A percentile compares a stretch with the other conserved stretches of the same genome.
Evolutionary conservation across 306 rosid species (phyloP).

Genomic region (Trifolium subterraneum): DNA sequence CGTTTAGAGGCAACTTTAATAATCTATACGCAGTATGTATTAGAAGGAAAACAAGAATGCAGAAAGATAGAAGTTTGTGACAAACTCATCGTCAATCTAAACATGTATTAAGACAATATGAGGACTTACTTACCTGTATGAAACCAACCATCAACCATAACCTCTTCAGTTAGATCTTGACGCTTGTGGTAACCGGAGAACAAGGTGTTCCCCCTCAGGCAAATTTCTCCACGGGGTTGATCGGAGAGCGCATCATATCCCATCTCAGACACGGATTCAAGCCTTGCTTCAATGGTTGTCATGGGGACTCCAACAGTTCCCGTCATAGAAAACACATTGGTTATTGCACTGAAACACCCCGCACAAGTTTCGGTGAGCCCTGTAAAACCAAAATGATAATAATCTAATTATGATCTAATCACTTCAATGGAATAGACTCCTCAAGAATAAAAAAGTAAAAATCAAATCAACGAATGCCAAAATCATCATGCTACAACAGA

Average conservation of each 20-base stretch:
- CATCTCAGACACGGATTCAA: constrained; percentile 71
- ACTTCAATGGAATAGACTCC: background rate
- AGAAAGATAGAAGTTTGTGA: background rate
- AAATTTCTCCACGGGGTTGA: constrained; percentile 88
- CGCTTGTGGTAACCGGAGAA: constrained; percentile 92
- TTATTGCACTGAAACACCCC: constrained; percentile 76
- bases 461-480: background rate
- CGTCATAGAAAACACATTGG: constrained; percentile 74
- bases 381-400: constrained; percentile 39
- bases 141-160: constrained; percentile 91
- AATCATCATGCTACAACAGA: background rate
- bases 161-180: constrained; percentile 79
- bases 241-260: constrained; percentile 80
- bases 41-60: background rate
- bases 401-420: background rate
- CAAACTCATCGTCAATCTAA: background rate
- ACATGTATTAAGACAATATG: background rate
- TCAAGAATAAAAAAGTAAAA: too few species aligned
- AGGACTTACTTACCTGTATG: constrained; percentile 79
- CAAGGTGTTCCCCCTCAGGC: constrained; percentile 81
- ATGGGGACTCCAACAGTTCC: constrained; percentile 94
- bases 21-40: background rate
- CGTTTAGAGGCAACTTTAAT: background rate
- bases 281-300: constrained; percentile 91
- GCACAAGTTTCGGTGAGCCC: constrained; percentile 94